These are phyloP conservation scores for Trematosphaeria pertusa DNA, from an alignment of 2,329 filamentous ascomycete genomes.

Conservation along the genomic window DNA sequence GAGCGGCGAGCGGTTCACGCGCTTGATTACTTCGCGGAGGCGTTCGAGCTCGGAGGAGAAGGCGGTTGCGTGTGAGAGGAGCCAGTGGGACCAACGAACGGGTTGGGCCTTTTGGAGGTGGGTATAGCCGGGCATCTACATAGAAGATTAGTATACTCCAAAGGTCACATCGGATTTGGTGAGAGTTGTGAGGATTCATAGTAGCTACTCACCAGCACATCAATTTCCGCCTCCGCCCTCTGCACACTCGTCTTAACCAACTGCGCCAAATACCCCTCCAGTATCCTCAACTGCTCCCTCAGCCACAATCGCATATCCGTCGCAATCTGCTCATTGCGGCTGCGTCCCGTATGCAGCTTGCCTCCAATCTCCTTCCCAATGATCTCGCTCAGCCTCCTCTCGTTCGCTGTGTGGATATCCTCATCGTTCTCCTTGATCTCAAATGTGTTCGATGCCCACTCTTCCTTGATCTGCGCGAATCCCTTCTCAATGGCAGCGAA, in stretches of 20 bases:
- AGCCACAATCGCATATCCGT: slow-evolving; percentile 93
- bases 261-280: slow-evolving; percentile 72
- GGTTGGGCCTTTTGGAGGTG: slow-evolving; percentile 85
- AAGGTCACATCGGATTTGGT: too few relatives aligned
- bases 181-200: too few relatives aligned
- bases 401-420: slow-evolving; percentile 64
- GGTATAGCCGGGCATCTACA: slow-evolving; percentile 82
- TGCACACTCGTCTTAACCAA: slow-evolving; percentile 73
- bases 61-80: slow-evolving; percentile 75
- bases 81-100: slow-evolving; percentile 82
- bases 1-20: slow-evolving; percentile 76
- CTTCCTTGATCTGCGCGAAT: slow-evolving; percentile 63
- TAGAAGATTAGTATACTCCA: too few relatives aligned
- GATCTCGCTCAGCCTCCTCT: slow-evolving; percentile 71
- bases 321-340: slow-evolving; percentile 88
- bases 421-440: slow-evolving; percentile 58
- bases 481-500: slow-evolving; percentile 77
- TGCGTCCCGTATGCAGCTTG: slow-evolving; percentile 87
- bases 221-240: slow-evolving; percentile 77
- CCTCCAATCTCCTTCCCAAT: slow-evolving; percentile 85
- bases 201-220: slow-evolving; percentile 63
- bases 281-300: slow-evolving; percentile 72
- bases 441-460: slow-evolving; percentile 57
- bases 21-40: slow-evolving; percentile 72
- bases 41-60: slow-evolving; percentile 80